Evolutionary conservation across 768 basidiomycete species (phyloP).

Genomic region (Royoungia palumana): DNA sequence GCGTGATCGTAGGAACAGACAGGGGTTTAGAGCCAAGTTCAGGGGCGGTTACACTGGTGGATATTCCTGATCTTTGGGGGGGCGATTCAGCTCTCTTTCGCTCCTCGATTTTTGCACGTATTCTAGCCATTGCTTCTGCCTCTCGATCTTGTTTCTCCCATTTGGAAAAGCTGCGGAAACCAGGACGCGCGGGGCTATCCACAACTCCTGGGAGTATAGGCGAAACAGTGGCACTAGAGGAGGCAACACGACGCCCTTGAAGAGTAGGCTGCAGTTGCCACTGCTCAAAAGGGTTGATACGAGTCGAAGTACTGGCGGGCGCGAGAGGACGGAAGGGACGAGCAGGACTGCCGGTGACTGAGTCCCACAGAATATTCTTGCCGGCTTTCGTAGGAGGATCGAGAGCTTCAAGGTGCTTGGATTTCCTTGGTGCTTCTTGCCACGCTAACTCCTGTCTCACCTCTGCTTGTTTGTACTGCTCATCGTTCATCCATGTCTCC

Average conservation of each 20-base stretch:
- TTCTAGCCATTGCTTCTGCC: slow-evolving; percentile 71
- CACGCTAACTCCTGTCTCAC: slow-evolving; percentile 58
- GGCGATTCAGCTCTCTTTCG: slow-evolving; percentile 38
- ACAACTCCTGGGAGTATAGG: slow-evolving; percentile 33
- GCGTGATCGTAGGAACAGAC: slow-evolving; percentile 27
- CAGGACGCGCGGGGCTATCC: slow-evolving; percentile 54
- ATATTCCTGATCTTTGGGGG: slow-evolving; percentile 35
- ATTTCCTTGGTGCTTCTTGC: slow-evolving; percentile 55
- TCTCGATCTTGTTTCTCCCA: slow-evolving; percentile 88
- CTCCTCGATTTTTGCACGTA: slow-evolving; percentile 52
- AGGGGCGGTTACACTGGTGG: slow-evolving; percentile 23
- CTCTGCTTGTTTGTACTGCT: slow-evolving; percentile 65
- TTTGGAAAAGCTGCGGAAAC: slow-evolving; percentile 58
- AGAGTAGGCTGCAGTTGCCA: slow-evolving; percentile 33
- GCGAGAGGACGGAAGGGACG: slow-evolving; percentile 48
- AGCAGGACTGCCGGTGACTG: slow-evolving; percentile 43
- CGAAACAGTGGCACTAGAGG: slow-evolving; percentile 29
- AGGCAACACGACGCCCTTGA: slow-evolving; percentile 41
- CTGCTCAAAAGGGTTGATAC: slow-evolving; percentile 49
- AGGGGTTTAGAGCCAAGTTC: slow-evolving; percentile 19
- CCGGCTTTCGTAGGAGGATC: slow-evolving; percentile 43
- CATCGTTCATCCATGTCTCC: slow-evolving; percentile 78
- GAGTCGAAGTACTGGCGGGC: slow-evolving; percentile 40
- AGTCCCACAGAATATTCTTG: slow-evolving; percentile 70
- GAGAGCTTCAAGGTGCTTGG: slow-evolving; percentile 39